phyloP scores from a whole-genome alignment of 768 basidiomycete genomes.

The Hericium rajendrae region DNA sequence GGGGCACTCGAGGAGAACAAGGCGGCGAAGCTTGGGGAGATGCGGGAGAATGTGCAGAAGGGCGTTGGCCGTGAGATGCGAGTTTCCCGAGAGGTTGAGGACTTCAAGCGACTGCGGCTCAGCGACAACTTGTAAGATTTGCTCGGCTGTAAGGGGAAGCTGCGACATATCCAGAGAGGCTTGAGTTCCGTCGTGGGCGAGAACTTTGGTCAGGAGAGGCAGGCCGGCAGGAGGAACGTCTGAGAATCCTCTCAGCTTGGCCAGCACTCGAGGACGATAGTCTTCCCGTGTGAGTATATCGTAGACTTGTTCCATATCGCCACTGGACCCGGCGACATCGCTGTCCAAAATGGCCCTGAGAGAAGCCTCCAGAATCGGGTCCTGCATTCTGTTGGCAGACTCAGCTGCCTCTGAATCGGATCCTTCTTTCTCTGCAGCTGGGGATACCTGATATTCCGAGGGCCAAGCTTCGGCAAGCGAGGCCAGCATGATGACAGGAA shows the following conservation, averaged over 20 bases:
- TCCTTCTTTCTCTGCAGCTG: no score
- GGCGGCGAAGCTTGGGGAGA: not conserved
- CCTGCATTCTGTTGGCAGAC: no score
- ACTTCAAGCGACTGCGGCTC: not conserved
- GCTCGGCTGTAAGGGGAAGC: not conserved
- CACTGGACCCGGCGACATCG: no score
- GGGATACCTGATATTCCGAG: not conserved
- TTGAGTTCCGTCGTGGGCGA: not conserved
- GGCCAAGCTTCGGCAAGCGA: slow-evolving; percentile 6
- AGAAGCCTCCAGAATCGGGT: no score
- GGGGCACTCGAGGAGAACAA: not conserved
- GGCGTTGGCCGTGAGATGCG: not conserved
- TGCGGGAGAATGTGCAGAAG: not conserved
- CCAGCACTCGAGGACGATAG: no score
- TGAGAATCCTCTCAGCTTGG: no score
- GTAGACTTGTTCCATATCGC: no score
- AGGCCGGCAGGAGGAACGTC: no score
- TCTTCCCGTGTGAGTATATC: no score
- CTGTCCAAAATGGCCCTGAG: no score
- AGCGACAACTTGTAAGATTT: not conserved
- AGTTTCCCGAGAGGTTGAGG: not conserved
- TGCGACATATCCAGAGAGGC: not conserved
- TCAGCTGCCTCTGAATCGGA: no score
- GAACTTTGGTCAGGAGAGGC: not conserved
- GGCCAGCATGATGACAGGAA: not conserved